Evolutionary conservation across 2,329 filamentous ascomycete species (phyloP).

Genomic region (Sporothrix euskadiensis): DNA sequence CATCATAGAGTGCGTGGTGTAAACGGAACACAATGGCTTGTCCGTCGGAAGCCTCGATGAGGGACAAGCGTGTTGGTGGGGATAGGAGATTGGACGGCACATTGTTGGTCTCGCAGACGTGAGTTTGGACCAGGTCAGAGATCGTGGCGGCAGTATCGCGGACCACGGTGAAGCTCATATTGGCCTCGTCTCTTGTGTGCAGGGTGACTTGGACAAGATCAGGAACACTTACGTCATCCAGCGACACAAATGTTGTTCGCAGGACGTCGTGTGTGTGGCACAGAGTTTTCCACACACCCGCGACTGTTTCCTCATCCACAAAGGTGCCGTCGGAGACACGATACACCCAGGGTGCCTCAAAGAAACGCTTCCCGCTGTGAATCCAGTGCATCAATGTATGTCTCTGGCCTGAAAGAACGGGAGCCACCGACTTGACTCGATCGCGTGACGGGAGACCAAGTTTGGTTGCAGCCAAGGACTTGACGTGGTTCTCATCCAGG

Average conservation of each 20-base stretch:
- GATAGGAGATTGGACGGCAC: slow-evolving; percentile 17
- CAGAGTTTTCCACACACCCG: background rate
- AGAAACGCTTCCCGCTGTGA: slow-evolving; percentile 35
- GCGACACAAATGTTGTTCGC: background rate
- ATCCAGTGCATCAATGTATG: slow-evolving; percentile 34
- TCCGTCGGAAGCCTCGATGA: slow-evolving; percentile 33
- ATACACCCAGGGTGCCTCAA: slow-evolving; percentile 37
- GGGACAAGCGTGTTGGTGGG: slow-evolving; percentile 32
- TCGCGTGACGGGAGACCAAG: background rate
- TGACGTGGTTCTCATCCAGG: background rate
- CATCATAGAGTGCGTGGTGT: slow-evolving; percentile 36
- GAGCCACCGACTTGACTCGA: slow-evolving; percentile 31
- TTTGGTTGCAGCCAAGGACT: background rate
- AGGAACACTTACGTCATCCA: background rate
- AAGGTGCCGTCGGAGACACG: slow-evolving; percentile 26
- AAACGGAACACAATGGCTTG: slow-evolving; percentile 34
- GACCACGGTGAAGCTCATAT: background rate
- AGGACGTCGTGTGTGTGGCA: slow-evolving; percentile 7
- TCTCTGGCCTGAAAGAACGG: slow-evolving; percentile 34
- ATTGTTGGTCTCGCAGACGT: background rate
- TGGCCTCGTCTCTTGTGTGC: background rate
- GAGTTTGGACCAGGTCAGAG: background rate
- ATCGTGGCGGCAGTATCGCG: background rate
- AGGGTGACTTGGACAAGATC: background rate
- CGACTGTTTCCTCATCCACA: slow-evolving; percentile 25